These are phyloP conservation scores for Leccinum longicurvipes DNA, from an alignment of 768 basidiomycete genomes.

Conservation along the genomic window DNA sequence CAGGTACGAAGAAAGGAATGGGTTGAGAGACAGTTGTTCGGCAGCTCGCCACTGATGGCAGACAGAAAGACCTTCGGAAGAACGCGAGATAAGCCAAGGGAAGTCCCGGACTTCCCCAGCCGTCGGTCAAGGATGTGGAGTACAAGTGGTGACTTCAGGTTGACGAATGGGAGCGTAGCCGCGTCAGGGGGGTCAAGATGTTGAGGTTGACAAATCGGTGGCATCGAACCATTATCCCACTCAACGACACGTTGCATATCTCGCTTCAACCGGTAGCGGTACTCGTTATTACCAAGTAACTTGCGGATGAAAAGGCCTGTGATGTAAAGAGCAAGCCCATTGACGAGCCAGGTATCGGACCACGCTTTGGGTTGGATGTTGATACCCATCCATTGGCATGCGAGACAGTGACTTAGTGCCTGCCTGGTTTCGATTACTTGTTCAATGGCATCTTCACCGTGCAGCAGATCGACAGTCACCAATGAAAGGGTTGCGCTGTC, in stretches of 20 bases:
- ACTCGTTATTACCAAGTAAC: conserved; percentile 94
- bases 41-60: conserved; percentile 87
- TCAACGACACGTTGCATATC: conserved; percentile 92
- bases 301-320: conserved; percentile 83
- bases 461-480: conserved; percentile 74
- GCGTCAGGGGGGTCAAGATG: conserved; percentile 81
- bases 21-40: conserved; percentile 82
- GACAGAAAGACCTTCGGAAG: conserved; percentile 93
- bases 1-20: conserved; percentile 89
- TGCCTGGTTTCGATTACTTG: conserved; percentile 91
- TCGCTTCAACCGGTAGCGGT: conserved; percentile 90
- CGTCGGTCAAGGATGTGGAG: conserved; percentile 93
- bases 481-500: conserved; percentile 84
- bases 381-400: conserved; percentile 95
- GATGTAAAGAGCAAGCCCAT: conserved; percentile 89
- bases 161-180: conserved; percentile 79
- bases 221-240: conserved; percentile 84
- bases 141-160: conserved; percentile 93
- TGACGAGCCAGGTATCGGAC: conserved; percentile 96
- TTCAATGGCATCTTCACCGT: conserved; percentile 87
- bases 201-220: conserved; percentile 91
- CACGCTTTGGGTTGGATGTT: conserved; percentile 92
- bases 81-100: conserved; percentile 90
- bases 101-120: conserved; percentile 92
- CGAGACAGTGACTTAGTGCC: conserved; percentile 80